Evolutionary conservation across 2,329 filamentous ascomycete species (phyloP).

Genomic region (Diatrype stigma): DNA sequence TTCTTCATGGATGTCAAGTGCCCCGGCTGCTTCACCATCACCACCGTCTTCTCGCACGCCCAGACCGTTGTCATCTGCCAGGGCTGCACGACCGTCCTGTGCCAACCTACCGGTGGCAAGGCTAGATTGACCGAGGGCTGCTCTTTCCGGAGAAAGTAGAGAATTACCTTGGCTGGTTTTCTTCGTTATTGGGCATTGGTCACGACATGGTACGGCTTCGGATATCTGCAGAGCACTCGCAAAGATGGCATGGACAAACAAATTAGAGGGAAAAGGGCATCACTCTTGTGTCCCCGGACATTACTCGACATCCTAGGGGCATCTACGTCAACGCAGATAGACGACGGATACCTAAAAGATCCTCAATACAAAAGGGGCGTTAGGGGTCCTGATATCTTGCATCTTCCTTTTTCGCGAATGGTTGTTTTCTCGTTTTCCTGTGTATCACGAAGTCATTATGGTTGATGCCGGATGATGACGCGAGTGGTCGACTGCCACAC

Average conservation of each 20-base stretch:
- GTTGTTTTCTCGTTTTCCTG: conserved; percentile 43
- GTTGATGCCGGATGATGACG: conserved; percentile 31
- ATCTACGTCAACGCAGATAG: conserved; percentile 59
- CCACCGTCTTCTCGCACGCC: conserved; percentile 99
- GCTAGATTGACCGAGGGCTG: conserved; percentile 98
- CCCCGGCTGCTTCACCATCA: conserved; percentile 99
- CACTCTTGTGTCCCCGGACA: conserved; percentile 30
- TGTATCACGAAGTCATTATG: conserved; percentile 41
- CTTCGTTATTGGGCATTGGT: conserved; percentile 40
- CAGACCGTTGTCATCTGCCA: conserved; percentile 99
- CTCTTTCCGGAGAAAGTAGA: conserved; percentile 99
- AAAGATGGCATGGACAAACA: conserved; percentile 47
- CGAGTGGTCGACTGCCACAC: conserved; percentile 39
- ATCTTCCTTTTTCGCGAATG: conserved; percentile 48
- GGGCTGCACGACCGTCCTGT: conserved; percentile 98
- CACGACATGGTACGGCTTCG: conserved; percentile 51
- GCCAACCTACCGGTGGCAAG: conserved; percentile 99
- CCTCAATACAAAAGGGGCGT: conserved; percentile 62
- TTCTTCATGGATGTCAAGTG: conserved; percentile 99
- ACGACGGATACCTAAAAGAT: conserved; percentile 63
- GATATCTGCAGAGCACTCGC: conserved; percentile 52
- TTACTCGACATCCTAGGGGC: conserved; percentile 31
- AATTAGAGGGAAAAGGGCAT: conserved; percentile 37
- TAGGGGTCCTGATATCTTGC: conserved; percentile 81
- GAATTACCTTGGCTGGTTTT: conserved; percentile 40